Evolutionary conservation across 768 basidiomycete genomes (phyloP).

Genomic region (Lentinula boryana): DNA sequence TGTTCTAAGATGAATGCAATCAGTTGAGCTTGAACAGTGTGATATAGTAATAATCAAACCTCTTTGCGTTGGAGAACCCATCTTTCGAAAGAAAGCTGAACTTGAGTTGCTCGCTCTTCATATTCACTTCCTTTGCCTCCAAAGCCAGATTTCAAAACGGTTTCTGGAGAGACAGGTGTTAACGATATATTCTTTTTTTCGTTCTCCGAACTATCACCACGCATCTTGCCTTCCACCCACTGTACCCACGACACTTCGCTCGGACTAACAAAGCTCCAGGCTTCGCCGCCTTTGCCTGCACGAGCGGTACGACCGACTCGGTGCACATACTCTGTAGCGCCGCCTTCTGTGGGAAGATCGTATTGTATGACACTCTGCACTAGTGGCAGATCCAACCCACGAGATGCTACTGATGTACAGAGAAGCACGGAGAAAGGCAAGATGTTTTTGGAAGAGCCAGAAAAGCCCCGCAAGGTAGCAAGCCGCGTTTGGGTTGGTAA

Average conservation of each 20-base stretch:
- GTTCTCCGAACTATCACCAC: constrained; percentile 30
- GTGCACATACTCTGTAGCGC: constrained; percentile 94
- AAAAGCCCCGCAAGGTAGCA: constrained; percentile 79
- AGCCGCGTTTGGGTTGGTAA: constrained; percentile 77
- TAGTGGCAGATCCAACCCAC: constrained; percentile 92
- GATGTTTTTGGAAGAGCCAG: constrained; percentile 32
- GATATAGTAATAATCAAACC: constrained; percentile 36
- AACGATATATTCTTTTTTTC: constrained; percentile 42
- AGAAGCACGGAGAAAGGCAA: constrained; percentile 67
- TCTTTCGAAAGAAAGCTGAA: constrained; percentile 89
- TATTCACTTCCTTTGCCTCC: constrained; percentile 78
- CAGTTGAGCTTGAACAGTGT: constrained; percentile 6
- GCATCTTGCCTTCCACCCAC: constrained; percentile 86
- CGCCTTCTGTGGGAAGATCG: constrained; percentile 96
- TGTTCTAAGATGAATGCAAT: constrained; percentile 45
- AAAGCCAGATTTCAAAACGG: constrained; percentile 46
- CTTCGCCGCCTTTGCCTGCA: constrained; percentile 92
- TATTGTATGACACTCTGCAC: constrained; percentile 94
- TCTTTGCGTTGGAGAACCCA: constrained; percentile 78
- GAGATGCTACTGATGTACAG: constrained; percentile 97
- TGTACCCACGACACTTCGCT: constrained; percentile 86
- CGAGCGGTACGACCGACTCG: constrained; percentile 96
- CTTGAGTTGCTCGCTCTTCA: constrained; percentile 89
- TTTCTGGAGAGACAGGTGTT: constrained; percentile 31
- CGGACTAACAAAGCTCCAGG: constrained; percentile 88